phyloP scores from a whole-genome alignment of 805 yeast species.

The Isabelozyma gotoi region DNA sequence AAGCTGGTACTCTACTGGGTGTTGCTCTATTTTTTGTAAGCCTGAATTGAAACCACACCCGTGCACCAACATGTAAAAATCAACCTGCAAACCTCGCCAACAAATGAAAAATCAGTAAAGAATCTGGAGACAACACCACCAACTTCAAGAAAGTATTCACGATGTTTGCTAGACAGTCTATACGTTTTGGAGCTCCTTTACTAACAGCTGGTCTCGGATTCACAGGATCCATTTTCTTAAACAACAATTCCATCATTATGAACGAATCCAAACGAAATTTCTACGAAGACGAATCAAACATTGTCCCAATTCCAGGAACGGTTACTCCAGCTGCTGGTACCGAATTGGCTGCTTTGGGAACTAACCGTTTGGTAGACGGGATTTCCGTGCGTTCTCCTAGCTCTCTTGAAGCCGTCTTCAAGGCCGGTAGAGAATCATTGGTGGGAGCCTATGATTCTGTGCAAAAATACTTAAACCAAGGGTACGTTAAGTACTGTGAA shows the following conservation, averaged over 20 bases:
- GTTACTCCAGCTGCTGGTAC: conserved; percentile 41
- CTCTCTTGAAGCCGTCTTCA: conserved; percentile 48
- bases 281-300: conserved; percentile 49
- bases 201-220: not conserved
- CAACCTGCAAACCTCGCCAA: not conserved
- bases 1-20: no score
- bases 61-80: not conserved
- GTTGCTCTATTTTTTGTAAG: no score
- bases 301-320: conserved; percentile 53
- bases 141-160: not conserved
- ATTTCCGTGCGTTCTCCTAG: conserved; percentile 54
- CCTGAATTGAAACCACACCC: not conserved
- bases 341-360: conserved; percentile 45
- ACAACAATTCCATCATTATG: conserved; percentile 3
- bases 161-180: conserved; percentile 5
- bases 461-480: conserved; percentile 40
- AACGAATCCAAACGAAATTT: conserved; percentile 37
- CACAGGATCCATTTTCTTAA: not conserved
- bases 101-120: conserved; percentile 1
- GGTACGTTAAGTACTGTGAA: conserved; percentile 50
- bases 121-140: not conserved
- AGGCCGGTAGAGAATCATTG: conserved; percentile 46
- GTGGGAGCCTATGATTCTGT: conserved; percentile 24
- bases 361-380: conserved; percentile 52
- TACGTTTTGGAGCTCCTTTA: conserved; percentile 3